These are phyloP conservation scores for Coelastrella sp. DNA, from an alignment of 139 green algal genomes.

Conservation along the genomic window DNA sequence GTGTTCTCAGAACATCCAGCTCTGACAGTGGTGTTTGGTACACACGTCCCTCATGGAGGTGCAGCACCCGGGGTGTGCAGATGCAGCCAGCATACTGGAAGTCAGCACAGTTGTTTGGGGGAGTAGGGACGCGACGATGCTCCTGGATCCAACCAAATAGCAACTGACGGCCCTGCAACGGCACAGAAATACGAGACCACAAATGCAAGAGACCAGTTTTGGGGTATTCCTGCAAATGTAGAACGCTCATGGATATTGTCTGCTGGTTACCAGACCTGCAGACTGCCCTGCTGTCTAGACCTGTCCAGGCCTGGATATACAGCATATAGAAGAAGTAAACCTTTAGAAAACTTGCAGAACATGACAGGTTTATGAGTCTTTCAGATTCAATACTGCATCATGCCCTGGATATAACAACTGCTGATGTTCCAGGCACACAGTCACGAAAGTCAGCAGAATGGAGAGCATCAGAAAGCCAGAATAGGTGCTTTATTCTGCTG, in stretches of 20 bases:
- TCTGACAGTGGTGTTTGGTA: constrained; percentile 58
- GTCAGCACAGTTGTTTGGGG: constrained; percentile 52
- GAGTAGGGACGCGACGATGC: constrained; percentile 57
- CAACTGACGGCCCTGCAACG: constrained; percentile 71
- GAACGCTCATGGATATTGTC: not conserved
- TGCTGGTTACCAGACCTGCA: not conserved
- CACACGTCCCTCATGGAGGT: constrained; percentile 53
- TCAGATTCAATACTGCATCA: too few relatives aligned
- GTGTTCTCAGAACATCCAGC: constrained; percentile 46
- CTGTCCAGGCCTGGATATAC: too few relatives aligned
- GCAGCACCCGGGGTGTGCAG: constrained; percentile 66
- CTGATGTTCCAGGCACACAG: too few relatives aligned
- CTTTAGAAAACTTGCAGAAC: too few relatives aligned
- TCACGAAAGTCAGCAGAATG: too few relatives aligned
- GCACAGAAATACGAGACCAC: not conserved
- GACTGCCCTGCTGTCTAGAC: too few relatives aligned
- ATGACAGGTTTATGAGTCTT: too few relatives aligned
- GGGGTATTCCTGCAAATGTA: not conserved
- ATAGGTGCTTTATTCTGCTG: too few relatives aligned
- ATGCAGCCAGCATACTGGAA: constrained; percentile 82
- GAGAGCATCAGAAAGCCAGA: too few relatives aligned
- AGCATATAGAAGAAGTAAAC: too few relatives aligned
- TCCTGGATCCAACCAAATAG: constrained; percentile 90
- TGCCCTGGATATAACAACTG: too few relatives aligned
- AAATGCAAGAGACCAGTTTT: not conserved